phyloP scores from a whole-genome alignment of 768 basidiomycete species.

The Termitomyces sp. region DNA sequence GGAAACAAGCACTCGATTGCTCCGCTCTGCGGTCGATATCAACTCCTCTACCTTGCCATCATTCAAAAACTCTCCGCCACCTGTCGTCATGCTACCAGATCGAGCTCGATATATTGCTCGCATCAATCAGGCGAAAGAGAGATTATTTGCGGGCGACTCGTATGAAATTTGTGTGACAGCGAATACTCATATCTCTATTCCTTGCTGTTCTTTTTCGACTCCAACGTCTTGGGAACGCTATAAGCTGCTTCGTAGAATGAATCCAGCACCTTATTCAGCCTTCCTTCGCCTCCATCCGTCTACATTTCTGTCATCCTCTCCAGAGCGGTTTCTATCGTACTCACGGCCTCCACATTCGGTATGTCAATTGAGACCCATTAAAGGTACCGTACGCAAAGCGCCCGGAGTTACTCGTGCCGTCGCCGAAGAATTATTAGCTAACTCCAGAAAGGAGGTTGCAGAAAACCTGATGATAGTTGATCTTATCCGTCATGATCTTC shows the following conservation, averaged over 20 bases:
- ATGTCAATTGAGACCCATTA: conserved; percentile 90
- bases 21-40: conserved; percentile 7
- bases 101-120: conserved; percentile 56
- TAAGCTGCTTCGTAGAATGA: conserved; percentile 61
- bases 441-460: conserved; percentile 83
- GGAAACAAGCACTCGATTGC: conserved; percentile 30
- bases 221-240: conserved; percentile 70
- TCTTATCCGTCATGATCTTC: conserved; percentile 88
- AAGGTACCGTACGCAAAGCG: conserved; percentile 80
- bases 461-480: conserved; percentile 99
- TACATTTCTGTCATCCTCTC: conserved; percentile 80
- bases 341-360: conserved; percentile 55
- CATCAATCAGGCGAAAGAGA: conserved; percentile 67
- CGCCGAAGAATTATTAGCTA: conserved; percentile 57
- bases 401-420: conserved; percentile 57
- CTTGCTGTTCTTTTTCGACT: conserved; percentile 23
- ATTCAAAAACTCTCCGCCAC: conserved; percentile 1
- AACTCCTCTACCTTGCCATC: conserved; percentile 1
- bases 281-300: conserved; percentile 75
- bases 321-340: conserved; percentile 86
- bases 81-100: conserved; percentile 47
- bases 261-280: conserved; percentile 87
- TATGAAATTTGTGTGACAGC: conserved; percentile 93
- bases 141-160: conserved; percentile 78
- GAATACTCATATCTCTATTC: conserved; percentile 51